A percentile compares a stretch with the other conserved stretches of the same genome.
Conservation (phyloP, 495 filamentous ascomycete species). For the Niebla homalea region DNA sequence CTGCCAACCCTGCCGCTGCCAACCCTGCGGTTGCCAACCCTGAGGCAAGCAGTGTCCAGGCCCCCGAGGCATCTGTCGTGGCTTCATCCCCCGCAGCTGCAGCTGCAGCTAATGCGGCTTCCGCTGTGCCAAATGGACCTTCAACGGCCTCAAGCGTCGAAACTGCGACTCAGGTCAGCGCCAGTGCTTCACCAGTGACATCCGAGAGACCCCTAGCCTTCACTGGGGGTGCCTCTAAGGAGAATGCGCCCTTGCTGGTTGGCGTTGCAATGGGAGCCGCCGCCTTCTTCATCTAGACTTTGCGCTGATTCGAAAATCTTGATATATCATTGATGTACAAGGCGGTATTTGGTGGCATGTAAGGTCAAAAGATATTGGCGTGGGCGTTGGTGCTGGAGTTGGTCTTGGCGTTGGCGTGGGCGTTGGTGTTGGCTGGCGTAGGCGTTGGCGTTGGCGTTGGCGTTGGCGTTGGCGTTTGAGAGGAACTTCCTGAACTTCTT, state of each 20-base stretch:
- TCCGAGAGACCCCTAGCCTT: conserved; percentile 1
- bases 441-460: too few relatives aligned
- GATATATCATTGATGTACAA: too few relatives aligned
- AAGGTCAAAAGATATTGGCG: too few relatives aligned
- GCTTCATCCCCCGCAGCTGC: background rate
- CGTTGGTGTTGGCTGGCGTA: too few relatives aligned
- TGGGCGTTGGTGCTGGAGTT: too few relatives aligned
- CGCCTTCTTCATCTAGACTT: background rate
- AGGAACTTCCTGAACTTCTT: too few relatives aligned
- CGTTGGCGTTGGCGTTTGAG: too few relatives aligned
- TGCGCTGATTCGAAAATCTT: too few relatives aligned
- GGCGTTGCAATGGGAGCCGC: background rate
- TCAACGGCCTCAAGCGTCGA: background rate
- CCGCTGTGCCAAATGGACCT: background rate
- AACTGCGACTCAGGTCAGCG: background rate
- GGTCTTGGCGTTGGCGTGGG: too few relatives aligned
- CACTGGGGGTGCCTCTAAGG: conserved; percentile 1
- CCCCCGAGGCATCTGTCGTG: too few relatives aligned
- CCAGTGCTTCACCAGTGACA: background rate
- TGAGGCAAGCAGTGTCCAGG: background rate
- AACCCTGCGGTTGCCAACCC: background rate
- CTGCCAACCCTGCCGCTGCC: background rate
- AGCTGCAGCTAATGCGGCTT: background rate
- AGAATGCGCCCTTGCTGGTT: background rate
- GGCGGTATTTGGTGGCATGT: too few relatives aligned